Conservation (phyloP, 2,329 filamentous ascomycete genomes). For the Cercospora sp. region DNA sequence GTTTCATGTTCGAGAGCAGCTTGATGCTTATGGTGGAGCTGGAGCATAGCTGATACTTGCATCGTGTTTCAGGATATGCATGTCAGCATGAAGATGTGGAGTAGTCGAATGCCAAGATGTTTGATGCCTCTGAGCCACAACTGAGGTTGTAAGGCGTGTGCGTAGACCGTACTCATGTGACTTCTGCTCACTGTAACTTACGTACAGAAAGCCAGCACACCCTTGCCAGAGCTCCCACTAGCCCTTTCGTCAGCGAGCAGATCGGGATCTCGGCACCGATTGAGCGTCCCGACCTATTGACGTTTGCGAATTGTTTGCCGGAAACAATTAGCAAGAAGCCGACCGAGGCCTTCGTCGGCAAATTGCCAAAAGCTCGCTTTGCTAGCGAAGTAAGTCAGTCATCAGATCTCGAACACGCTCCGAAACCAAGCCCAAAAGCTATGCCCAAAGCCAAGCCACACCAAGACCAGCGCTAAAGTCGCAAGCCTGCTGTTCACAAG, state of each 20-base stretch:
- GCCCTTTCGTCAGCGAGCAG: background rate
- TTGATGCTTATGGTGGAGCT: background rate
- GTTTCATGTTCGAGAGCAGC: background rate
- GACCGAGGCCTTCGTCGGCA: background rate
- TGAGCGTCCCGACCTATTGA: background rate
- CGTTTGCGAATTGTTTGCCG: background rate
- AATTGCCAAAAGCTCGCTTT: background rate
- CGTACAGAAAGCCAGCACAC: background rate
- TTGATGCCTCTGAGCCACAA: constrained; percentile 9
- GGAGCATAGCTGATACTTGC: background rate
- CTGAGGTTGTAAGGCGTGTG: constrained; percentile 1
- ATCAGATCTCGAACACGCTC: background rate
- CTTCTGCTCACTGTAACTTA: background rate
- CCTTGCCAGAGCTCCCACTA: background rate
- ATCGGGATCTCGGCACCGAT: background rate
- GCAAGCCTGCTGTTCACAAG: background rate
- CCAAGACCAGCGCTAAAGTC: background rate
- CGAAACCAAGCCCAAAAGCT: background rate
- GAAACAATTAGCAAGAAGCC: background rate
- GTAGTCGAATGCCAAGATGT: constrained; percentile 1
- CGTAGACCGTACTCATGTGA: background rate
- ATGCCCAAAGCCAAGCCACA: background rate
- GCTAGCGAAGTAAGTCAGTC: background rate
- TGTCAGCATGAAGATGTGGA: background rate
- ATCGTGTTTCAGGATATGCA: constrained; percentile 7